A percentile compares a stretch with the other conserved stretches of the same genome.
phyloP scores from a whole-genome alignment of 306 rosid species.

The Glycine tomentella region DNA sequence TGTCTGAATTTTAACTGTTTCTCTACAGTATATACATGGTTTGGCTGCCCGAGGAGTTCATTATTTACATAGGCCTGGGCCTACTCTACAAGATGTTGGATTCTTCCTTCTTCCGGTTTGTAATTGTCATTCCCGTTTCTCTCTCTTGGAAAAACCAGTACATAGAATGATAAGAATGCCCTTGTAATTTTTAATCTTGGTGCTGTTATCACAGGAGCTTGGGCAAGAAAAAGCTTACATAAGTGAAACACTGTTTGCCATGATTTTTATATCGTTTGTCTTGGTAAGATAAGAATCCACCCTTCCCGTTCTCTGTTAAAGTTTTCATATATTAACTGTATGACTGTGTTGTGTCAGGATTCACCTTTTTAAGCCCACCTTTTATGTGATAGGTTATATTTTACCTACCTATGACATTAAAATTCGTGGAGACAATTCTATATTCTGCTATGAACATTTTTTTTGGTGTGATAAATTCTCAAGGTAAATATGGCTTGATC shows the following conservation, averaged over 20 bases:
- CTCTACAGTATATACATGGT: constrained; percentile 79
- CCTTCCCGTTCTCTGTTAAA: constrained; percentile 6
- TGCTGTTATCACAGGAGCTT: constrained; percentile 64
- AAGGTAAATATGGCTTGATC: constrained; percentile 23
- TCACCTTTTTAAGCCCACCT: background rate
- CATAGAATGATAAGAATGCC: constrained; percentile 24
- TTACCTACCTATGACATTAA: constrained; percentile 19
- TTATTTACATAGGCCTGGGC: constrained; percentile 87
- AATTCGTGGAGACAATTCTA: constrained; percentile 15
- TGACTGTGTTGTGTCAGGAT: constrained; percentile 27
- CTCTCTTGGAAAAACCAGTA: background rate
- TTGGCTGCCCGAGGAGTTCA: constrained; percentile 93
- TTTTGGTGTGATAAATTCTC: constrained; percentile 6
- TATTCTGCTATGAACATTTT: background rate
- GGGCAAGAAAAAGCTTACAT: constrained; percentile 75
- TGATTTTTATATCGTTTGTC: constrained; percentile 71
- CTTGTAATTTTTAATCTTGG: constrained; percentile 40
- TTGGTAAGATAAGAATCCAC: constrained; percentile 57
- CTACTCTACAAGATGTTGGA: constrained; percentile 83
- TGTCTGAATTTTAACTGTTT: constrained; percentile 32
- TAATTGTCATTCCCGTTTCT: constrained; percentile 35
- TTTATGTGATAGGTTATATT: constrained; percentile 13
- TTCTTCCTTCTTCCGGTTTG: constrained; percentile 83
- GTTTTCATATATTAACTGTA: constrained; percentile 3
- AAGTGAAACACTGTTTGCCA: constrained; percentile 75